A percentile compares a stretch with the other conserved stretches of the same genome.
Conservation (phyloP, 129 eudicot genomes). For the Sambucus nigra region DNA sequence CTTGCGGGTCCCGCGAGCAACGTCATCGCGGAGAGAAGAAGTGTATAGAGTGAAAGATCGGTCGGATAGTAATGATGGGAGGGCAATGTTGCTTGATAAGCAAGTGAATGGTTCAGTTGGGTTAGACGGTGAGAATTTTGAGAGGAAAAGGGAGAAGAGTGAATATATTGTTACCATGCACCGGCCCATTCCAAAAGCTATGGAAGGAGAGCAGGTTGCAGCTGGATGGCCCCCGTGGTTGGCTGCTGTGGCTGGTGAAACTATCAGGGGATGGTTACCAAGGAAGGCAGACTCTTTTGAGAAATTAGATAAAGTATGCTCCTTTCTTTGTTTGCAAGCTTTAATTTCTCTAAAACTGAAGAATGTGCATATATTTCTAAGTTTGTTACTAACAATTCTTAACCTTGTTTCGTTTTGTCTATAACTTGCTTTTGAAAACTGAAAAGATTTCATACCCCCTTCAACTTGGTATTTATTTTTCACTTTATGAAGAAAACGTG, state of each 20-base stretch:
- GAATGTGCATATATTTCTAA: not conserved
- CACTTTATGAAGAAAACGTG: no score
- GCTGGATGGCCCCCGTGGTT: conserved; percentile 99
- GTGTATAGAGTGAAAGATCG: conserved; percentile 31
- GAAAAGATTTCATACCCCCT: no score
- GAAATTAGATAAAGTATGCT: conserved; percentile 76
- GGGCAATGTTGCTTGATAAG: conserved; percentile 53
- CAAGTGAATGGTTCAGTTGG: conserved; percentile 44
- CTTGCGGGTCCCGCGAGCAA: conserved; percentile 30
- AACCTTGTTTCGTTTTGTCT: no score
- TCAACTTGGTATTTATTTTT: no score
- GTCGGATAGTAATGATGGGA: conserved; percentile 49
- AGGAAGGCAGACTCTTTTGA: conserved; percentile 91
- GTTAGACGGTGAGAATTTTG: conserved; percentile 39
- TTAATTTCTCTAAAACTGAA: conserved; percentile 2
- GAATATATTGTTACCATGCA: conserved; percentile 24
- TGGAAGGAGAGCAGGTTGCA: conserved; percentile 80
- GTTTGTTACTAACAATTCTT: not conserved
- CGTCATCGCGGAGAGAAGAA: conserved; percentile 69
- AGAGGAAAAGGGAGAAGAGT: conserved; percentile 47
- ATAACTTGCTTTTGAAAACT: no score
- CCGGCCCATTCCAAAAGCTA: conserved; percentile 58
- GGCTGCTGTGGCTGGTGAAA: conserved; percentile 88
- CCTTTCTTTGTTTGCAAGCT: conserved; percentile 6
- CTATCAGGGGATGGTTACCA: conserved; percentile 90